Percentiles rank a stretch among this genome's conserved stretches.
phyloP scores from a whole-genome alignment of 2,329 filamentous ascomycete species.

The Pestalotiopsis sp. region DNA sequence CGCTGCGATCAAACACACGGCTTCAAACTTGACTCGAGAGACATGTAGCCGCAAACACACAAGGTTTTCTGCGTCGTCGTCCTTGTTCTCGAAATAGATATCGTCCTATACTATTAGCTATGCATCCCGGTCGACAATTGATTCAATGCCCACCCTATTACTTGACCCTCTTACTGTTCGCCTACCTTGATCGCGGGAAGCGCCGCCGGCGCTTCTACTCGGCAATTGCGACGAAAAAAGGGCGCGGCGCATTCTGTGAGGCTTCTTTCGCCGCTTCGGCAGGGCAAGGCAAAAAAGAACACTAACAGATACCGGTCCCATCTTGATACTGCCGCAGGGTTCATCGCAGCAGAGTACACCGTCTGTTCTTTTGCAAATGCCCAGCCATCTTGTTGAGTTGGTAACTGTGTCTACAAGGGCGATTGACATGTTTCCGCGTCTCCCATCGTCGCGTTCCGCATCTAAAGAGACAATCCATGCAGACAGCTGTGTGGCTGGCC shows the following conservation, averaged over 20 bases:
- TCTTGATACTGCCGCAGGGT: not conserved
- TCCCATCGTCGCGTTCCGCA: not conserved
- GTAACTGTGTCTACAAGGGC: not conserved
- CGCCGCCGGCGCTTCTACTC: not conserved
- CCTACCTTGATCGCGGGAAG: not conserved
- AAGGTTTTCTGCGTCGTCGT: not conserved
- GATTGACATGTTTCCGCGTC: not conserved
- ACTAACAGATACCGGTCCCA: not conserved
- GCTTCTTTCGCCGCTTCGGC: not conserved
- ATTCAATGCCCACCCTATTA: not conserved
- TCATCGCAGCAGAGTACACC: not conserved
- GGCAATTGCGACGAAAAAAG: not conserved
- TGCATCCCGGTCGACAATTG: not conserved
- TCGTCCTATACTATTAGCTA: not conserved
- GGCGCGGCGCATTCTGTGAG: not conserved
- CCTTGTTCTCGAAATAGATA: not conserved
- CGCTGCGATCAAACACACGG: not conserved
- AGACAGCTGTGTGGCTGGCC: too few species aligned
- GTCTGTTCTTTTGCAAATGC: not conserved
- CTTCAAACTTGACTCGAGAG: not conserved
- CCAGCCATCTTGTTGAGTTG: not conserved
- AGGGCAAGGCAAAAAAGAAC: not conserved
- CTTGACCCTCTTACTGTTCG: not conserved
- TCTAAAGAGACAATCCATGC: not conserved
- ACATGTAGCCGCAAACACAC: too few species aligned